A percentile compares a stretch with the other conserved stretches of the same genome.
phyloP scores from a whole-genome alignment of 2,329 filamentous ascomycete species.

The Karstenula rhodostoma region DNA sequence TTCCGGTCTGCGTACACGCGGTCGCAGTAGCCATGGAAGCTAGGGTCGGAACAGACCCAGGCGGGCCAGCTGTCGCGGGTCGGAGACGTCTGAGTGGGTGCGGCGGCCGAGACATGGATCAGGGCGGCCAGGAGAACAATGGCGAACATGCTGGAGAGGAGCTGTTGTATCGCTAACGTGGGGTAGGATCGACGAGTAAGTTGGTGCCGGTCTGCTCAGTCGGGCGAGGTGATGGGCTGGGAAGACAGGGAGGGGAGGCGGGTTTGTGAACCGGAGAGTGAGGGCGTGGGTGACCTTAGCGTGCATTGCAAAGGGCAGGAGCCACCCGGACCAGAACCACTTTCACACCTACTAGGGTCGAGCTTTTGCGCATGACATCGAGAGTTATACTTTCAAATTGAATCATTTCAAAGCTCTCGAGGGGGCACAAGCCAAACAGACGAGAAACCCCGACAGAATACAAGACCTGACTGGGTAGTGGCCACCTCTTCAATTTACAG shows the following conservation, averaged over 20 bases:
- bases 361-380: not conserved
- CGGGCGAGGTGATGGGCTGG: not conserved
- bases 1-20: not conserved
- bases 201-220: not conserved
- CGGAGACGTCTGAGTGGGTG: not conserved
- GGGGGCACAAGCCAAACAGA: too few species aligned
- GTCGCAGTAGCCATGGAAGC: not conserved
- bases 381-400: not conserved
- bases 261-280: not conserved
- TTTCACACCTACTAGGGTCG: not conserved
- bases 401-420: not conserved
- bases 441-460: too few species aligned
- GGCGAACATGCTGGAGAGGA: not conserved
- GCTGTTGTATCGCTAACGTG: too few species aligned
- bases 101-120: not conserved
- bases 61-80: not conserved
- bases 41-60: not conserved
- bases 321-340: not conserved
- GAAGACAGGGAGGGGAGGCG: not conserved
- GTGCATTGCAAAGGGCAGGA: not conserved
- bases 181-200: not conserved
- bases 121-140: not conserved
- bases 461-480: not conserved
- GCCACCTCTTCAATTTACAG: constrained; percentile 3
- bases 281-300: not conserved